phyloP scores from a whole-genome alignment of 2,329 filamentous ascomycete species.

The Coniella vitis region DNA sequence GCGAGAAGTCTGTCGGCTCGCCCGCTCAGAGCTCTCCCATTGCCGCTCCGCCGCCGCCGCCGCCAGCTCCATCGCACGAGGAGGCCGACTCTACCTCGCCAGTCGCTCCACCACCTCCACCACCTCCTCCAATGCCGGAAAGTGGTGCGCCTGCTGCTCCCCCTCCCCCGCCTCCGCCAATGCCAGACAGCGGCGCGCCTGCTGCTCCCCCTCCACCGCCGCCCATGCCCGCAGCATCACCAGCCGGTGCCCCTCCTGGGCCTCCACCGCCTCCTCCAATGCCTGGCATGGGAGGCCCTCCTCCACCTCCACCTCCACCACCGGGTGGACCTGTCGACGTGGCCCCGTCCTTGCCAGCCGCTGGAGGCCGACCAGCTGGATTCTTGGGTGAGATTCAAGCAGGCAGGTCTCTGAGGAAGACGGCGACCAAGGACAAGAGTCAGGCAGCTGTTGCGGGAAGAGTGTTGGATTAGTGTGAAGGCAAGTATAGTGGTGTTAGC shows the following conservation, averaged over 20 bases:
- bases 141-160: constrained; percentile 26
- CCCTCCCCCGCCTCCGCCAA: constrained; percentile 33
- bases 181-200: constrained; percentile 18
- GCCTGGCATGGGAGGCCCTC: constrained; percentile 34
- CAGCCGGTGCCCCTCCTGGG: constrained; percentile 31
- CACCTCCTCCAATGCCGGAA: constrained; percentile 23
- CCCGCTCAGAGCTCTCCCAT: constrained; percentile 30
- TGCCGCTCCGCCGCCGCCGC: constrained; percentile 34
- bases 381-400: constrained; percentile 78
- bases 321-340: neutral
- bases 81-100: constrained; percentile 22
- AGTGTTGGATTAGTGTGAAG: constrained; percentile 47
- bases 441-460: constrained; percentile 64
- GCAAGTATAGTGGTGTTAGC: too few relatives aligned
- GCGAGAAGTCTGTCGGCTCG: constrained; percentile 51
- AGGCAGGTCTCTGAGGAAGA: constrained; percentile 77
- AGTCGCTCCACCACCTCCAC: constrained; percentile 24
- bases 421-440: constrained; percentile 83
- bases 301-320: constrained; percentile 22
- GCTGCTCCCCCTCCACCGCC: constrained; percentile 23
- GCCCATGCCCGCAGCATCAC: constrained; percentile 30
- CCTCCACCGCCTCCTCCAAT: constrained; percentile 32
- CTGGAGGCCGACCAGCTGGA: constrained; percentile 47
- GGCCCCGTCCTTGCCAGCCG: constrained; percentile 27
- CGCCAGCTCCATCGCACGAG: constrained; percentile 26